Evolutionary conservation across 352 stramenopile genomes (phyloP).

Genomic region (Lagenidium sp.): DNA sequence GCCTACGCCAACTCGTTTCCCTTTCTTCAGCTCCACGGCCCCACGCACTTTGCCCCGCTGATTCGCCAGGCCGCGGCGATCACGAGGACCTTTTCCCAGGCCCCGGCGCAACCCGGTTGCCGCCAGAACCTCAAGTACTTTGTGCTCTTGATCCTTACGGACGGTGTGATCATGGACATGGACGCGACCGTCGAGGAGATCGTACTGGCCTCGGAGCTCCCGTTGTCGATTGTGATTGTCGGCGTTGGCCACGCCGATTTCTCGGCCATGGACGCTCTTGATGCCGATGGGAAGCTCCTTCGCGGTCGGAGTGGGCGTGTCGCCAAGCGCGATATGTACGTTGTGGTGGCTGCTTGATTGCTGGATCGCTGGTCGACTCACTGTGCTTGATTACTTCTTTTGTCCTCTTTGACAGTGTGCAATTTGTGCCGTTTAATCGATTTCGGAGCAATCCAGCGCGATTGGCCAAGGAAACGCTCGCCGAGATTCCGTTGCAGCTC

Average conservation of each 20-base stretch:
- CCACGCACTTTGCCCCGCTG: slow-evolving; percentile 73
- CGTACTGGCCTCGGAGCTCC: slow-evolving; percentile 48
- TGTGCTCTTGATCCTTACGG: slow-evolving; percentile 62
- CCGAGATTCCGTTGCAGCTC: slow-evolving; percentile 57
- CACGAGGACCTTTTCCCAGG: slow-evolving; percentile 31
- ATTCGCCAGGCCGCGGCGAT: slow-evolving; percentile 62
- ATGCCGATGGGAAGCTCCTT: slow-evolving; percentile 53
- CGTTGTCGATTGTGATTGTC: slow-evolving; percentile 77
- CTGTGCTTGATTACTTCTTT: background rate
- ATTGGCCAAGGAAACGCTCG: slow-evolving; percentile 60
- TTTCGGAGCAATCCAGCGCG: slow-evolving; percentile 48
- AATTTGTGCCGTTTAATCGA: slow-evolving; percentile 70
- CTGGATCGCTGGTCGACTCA: background rate
- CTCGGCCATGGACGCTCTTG: slow-evolving; percentile 48
- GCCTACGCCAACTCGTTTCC: slow-evolving; percentile 60
- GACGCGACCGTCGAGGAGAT: slow-evolving; percentile 61
- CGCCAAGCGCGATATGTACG: slow-evolving; percentile 59
- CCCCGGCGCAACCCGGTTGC: background rate
- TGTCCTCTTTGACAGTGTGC: slow-evolving; percentile 33
- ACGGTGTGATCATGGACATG: slow-evolving; percentile 77
- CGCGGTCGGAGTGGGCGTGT: slow-evolving; percentile 20
- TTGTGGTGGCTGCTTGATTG: slow-evolving; percentile 7
- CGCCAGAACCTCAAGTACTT: slow-evolving; percentile 60
- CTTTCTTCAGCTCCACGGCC: slow-evolving; percentile 58
- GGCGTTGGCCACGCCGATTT: slow-evolving; percentile 73